phyloP scores from a whole-genome alignment of 495 filamentous ascomycete genomes.

The Sphaerosporella brunnea region DNA sequence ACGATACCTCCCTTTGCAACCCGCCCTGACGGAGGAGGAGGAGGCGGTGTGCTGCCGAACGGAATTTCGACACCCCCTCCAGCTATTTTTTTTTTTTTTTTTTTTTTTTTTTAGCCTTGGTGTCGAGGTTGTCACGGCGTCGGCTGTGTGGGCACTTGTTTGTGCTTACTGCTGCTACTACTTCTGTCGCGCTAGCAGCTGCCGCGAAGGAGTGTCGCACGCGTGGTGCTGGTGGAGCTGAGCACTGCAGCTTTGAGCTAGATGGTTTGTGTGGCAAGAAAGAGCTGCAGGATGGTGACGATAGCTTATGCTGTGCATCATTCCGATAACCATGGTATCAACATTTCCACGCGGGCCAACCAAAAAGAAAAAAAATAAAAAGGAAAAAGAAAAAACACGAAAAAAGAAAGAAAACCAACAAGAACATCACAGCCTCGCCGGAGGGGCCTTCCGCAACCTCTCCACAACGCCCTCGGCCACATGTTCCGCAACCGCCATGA shows the following conservation, averaged over 20 bases:
- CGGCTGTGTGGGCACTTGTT: too few species aligned
- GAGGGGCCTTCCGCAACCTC: not conserved
- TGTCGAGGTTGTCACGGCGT: too few species aligned
- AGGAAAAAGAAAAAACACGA: not conserved
- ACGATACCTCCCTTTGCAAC: too few species aligned
- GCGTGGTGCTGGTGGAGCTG: not conserved
- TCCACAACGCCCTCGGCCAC: slow-evolving; percentile 30
- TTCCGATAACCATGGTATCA: too few species aligned
- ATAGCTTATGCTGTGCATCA: too few species aligned
- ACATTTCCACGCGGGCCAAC: too few species aligned
- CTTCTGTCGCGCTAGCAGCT: too few species aligned
- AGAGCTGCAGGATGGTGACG: not conserved
- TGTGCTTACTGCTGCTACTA: too few species aligned
- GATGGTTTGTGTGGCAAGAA: not conserved
- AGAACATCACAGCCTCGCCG: not conserved
- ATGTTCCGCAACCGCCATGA: slow-evolving; percentile 63
- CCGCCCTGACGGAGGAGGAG: too few species aligned
- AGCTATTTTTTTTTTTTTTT: too few species aligned
- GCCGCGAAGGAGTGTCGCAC: slow-evolving; percentile 11
- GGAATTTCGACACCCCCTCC: too few species aligned
- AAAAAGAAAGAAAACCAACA: not conserved
- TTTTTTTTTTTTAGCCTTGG: too few species aligned
- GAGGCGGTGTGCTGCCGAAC: slow-evolving; percentile 35
- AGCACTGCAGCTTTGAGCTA: not conserved
- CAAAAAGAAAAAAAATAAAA: not conserved